Percentiles rank a stretch among this genome's conserved stretches.
Conservation (phyloP, 768 basidiomycete species). For the Pleurotus eryngii region DNA sequence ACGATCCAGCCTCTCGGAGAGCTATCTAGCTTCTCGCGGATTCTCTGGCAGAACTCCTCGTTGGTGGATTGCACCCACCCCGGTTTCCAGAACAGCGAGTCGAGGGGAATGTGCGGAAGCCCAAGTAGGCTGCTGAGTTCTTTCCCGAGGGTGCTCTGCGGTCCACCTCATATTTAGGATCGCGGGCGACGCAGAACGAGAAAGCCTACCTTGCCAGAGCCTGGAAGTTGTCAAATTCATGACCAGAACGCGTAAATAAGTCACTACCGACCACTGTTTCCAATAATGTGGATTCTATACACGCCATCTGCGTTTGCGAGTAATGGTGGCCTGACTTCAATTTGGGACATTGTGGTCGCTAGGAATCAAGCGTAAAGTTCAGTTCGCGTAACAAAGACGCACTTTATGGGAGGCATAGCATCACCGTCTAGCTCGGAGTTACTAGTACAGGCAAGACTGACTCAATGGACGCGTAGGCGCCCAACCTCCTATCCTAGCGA, state of each 20-base stretch:
- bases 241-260: neutral
- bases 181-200: neutral
- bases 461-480: no score
- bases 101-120: conserved; percentile 45
- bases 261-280: conserved; percentile 45
- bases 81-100: conserved; percentile 46
- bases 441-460: no score
- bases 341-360: no score
- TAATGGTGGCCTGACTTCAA: conserved; percentile 22
- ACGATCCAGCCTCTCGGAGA: conserved; percentile 46
- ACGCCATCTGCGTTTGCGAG: conserved; percentile 42
- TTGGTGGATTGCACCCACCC: conserved; percentile 36
- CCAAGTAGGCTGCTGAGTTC: conserved; percentile 41
- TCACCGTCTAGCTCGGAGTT: no score
- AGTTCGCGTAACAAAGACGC: no score
- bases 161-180: neutral
- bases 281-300: conserved; percentile 45
- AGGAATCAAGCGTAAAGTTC: no score
- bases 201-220: conserved; percentile 27
- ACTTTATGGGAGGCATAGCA: no score
- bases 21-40: conserved; percentile 25
- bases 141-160: conserved; percentile 45
- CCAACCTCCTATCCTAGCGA: no score
- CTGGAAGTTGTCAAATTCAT: conserved; percentile 11
- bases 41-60: conserved; percentile 27